Evolutionary conservation across 176 grass and related monocot species (phyloP).

Genomic region (Musa acuminata): DNA sequence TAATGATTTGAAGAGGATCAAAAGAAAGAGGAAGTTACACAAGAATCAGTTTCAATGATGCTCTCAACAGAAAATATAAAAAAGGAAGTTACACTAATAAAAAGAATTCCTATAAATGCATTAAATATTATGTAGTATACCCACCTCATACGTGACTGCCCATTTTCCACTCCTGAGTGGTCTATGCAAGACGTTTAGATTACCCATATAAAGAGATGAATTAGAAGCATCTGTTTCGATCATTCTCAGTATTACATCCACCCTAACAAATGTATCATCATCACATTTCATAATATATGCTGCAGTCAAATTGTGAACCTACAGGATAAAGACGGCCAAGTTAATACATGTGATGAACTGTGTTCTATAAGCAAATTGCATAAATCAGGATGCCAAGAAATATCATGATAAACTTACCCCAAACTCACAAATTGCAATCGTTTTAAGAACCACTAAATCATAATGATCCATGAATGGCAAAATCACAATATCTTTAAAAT

Average conservation of each 20-base stretch:
- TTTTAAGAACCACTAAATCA: conserved; percentile 95
- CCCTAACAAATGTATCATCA: conserved; percentile 71
- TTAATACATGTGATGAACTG: neutral
- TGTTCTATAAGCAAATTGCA: neutral
- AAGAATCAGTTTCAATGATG: too few species aligned
- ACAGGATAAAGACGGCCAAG: neutral
- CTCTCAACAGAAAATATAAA: neutral
- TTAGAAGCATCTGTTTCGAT: conserved; percentile 41
- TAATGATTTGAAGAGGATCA: too few species aligned
- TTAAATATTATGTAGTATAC: neutral
- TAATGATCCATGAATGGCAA: conserved; percentile 85
- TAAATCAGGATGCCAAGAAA: neutral
- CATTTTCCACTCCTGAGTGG: conserved; percentile 77
- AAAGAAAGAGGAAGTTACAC: too few species aligned
- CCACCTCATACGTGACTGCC: conserved; percentile 74
- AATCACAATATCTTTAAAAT: conserved; percentile 80
- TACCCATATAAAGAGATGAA: conserved; percentile 77
- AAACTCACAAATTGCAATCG: conserved; percentile 81
- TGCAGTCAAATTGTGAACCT: conserved; percentile 64
- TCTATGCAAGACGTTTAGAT: conserved; percentile 71
- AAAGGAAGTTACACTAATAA: neutral
- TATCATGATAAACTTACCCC: conserved; percentile 39
- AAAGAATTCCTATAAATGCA: neutral
- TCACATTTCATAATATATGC: conserved; percentile 93
- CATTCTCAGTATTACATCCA: conserved; percentile 66